Percentiles rank a stretch among this genome's conserved stretches.
phyloP scores from a whole-genome alignment of 2,329 filamentous ascomycete genomes.

The Fusarium anguioides region DNA sequence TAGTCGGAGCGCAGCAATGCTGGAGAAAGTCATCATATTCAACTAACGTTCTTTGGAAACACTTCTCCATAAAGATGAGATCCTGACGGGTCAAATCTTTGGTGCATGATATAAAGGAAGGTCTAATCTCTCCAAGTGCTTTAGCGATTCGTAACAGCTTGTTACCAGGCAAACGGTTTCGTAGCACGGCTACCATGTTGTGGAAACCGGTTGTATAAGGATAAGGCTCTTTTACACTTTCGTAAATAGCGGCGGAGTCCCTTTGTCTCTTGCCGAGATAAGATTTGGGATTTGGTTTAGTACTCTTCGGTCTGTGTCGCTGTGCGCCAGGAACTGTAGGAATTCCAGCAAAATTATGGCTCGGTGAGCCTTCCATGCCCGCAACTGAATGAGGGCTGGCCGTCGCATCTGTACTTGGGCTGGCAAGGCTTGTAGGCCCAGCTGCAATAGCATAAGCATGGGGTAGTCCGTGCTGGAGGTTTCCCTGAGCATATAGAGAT shows the following conservation, averaged over 20 bases:
- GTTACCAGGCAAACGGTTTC: conserved; percentile 79
- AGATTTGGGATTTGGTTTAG: conserved; percentile 57
- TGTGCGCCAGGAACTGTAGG: conserved; percentile 42
- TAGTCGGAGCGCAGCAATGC: conserved; percentile 86
- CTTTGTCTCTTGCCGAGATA: conserved; percentile 69
- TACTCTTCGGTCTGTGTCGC: conserved; percentile 58
- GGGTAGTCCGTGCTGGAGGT: conserved; percentile 70
- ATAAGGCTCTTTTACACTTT: conserved; percentile 90
- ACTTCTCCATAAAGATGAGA: conserved; percentile 97
- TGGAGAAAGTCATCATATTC: conserved; percentile 95
- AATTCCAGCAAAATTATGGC: conserved; percentile 47
- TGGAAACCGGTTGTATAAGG: conserved; percentile 93
- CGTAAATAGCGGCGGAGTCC: conserved; percentile 88
- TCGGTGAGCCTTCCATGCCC: conserved; percentile 66
- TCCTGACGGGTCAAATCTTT: conserved; percentile 90
- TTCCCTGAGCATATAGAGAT: conserved; percentile 64
- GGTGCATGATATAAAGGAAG: conserved; percentile 92
- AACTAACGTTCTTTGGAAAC: conserved; percentile 90
- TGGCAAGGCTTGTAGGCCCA: conserved; percentile 70
- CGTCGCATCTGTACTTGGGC: conserved; percentile 72
- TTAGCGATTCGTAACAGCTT: conserved; percentile 87
- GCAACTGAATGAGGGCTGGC: conserved; percentile 68
- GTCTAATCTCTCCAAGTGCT: conserved; percentile 87
- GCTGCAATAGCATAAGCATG: conserved; percentile 74
- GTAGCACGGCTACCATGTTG: conserved; percentile 82